Evolutionary conservation across 306 rosid species (phyloP).

Genomic region (Glycyrrhiza uralensis): DNA sequence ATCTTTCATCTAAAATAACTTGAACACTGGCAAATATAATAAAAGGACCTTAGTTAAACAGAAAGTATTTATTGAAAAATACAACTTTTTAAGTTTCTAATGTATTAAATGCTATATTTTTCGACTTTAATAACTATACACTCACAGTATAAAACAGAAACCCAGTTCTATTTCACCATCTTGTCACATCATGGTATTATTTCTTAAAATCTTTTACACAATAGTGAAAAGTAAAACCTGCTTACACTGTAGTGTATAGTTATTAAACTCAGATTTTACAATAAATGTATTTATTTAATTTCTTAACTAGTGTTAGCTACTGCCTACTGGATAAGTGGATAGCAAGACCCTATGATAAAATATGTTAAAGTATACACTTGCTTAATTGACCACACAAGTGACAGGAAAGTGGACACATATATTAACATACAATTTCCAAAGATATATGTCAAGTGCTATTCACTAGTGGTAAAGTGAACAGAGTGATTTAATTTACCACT

Average conservation of each 20-base stretch:
- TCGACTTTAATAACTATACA: too few relatives aligned
- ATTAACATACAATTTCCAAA: background rate
- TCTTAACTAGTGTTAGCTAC: background rate
- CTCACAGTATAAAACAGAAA: too few relatives aligned
- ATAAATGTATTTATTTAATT: too few relatives aligned
- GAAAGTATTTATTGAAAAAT: background rate
- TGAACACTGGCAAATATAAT: background rate
- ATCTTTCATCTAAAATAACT: background rate
- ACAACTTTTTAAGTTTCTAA: background rate
- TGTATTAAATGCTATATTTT: background rate
- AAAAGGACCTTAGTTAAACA: background rate
- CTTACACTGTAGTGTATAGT: too few relatives aligned
- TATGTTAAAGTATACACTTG: background rate
- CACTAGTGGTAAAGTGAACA: background rate
- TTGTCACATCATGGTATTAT: too few relatives aligned
- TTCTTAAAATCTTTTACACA: too few relatives aligned
- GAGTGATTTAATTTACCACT: constrained; percentile 64
- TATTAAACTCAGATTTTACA: too few relatives aligned
- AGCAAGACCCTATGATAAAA: background rate
- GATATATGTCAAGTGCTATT: background rate
- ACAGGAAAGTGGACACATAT: background rate
- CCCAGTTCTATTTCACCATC: too few relatives aligned
- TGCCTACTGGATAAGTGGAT: too few relatives aligned
- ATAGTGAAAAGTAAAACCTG: too few relatives aligned
- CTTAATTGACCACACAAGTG: background rate